Evolutionary conservation across 2,329 filamentous ascomycete genomes (phyloP), one percentile per base, ranked within the genome.

Genomic region (Fusarium bulbicola): DNA sequence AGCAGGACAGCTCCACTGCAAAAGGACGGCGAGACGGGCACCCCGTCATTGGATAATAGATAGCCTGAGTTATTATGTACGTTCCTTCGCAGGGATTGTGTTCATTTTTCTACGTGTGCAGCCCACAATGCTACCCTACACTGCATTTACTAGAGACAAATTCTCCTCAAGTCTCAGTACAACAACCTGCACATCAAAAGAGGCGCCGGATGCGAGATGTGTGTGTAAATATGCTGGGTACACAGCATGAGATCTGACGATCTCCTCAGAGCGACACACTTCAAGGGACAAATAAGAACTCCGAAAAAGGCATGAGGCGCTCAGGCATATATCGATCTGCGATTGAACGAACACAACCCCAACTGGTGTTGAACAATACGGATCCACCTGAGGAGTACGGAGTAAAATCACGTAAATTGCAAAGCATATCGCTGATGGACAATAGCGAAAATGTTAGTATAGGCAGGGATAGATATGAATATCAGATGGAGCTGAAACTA

Each of bases 131-230:
- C 49, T 67, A 59, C 57, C 68, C 65, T 73, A 39, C 59, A 67
- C 47, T 36, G 37, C 49, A 65, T 50, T 45, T 49, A 37, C 46
- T 28, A 58, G 52, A 62, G 59, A 68, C 47, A 74, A 68, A 57
- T 72, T 65, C 63, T 63, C 59, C 71, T 72, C 37, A 21, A 36
- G 45, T 66, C 46, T 59, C 16, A 18, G 63, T 73, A 60, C 47
- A 36, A 69, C 66, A 52, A 39, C 49, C 37, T 24, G 45, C 54
- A 53, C 56, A 53, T 74, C 72, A 21, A 74, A 74, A 74, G 46
- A 73, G 72, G 72, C 43, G 72, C 49, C 68, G 39, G 65, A 73
- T 67, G 72, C 72, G 72, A 74, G 72, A 70, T 74, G 64, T 43
- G 26, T 43, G 50, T 39, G 40, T 26, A n/a, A 30, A 40, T 34